These are phyloP conservation scores for Penicillium sp. DNA, from an alignment of 2,329 filamentous ascomycete species.

Conservation along the genomic window DNA sequence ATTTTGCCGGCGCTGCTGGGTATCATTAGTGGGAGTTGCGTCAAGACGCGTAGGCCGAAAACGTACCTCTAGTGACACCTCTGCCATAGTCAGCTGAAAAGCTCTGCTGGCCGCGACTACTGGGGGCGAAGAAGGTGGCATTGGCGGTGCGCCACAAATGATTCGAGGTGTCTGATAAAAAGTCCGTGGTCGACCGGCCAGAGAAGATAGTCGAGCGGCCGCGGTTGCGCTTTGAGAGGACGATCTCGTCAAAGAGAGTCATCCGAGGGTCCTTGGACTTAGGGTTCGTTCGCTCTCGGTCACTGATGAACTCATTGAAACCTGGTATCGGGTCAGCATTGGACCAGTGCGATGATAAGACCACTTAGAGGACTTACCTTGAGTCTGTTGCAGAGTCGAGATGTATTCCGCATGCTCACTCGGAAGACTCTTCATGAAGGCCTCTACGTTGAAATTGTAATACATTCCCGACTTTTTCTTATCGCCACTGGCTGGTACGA, in stretches of 20 bases:
- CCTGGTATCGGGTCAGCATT: slow-evolving; percentile 33
- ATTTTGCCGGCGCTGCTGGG: slow-evolving; percentile 66
- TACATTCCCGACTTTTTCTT: slow-evolving; percentile 60
- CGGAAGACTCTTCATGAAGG: slow-evolving; percentile 61
- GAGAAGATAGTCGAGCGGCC: slow-evolving; percentile 57
- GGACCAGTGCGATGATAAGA: background rate
- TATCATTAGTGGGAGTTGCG: slow-evolving; percentile 39
- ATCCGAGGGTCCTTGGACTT: slow-evolving; percentile 54
- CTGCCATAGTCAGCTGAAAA: slow-evolving; percentile 51
- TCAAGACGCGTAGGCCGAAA: slow-evolving; percentile 9
- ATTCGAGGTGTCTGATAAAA: slow-evolving; percentile 60
- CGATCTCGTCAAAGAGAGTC: slow-evolving; percentile 62
- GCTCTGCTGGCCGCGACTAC: slow-evolving; percentile 46
- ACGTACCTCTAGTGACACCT: slow-evolving; percentile 50
- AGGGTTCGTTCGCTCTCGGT: slow-evolving; percentile 54
- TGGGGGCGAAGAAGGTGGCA: slow-evolving; percentile 54
- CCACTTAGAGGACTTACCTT: slow-evolving; percentile 43
- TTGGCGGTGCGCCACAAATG: slow-evolving; percentile 62
- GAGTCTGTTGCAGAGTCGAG: slow-evolving; percentile 60
- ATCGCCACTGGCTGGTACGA: slow-evolving; percentile 57
- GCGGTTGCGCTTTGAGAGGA: slow-evolving; percentile 61
- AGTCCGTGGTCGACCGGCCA: slow-evolving; percentile 48
- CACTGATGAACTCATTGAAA: slow-evolving; percentile 63
- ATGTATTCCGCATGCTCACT: slow-evolving; percentile 63
- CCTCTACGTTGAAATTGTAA: slow-evolving; percentile 64